Conservation (phyloP, 176 grass and related monocot genomes). For the Alloteropsis semialata region DNA sequence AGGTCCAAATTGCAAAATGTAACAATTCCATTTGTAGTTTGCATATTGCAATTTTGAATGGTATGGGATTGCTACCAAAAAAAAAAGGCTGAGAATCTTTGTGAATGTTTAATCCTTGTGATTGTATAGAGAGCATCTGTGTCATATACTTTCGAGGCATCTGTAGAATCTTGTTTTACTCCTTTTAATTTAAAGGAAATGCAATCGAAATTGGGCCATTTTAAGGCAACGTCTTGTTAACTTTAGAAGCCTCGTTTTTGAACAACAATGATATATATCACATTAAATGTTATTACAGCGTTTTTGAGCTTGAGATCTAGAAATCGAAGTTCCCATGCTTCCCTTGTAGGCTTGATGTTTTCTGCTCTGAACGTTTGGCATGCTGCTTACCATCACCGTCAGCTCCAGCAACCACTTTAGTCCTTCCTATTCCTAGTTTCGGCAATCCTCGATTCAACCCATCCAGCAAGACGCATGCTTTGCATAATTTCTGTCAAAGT, state of each 20-base stretch:
- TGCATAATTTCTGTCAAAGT: slow-evolving; percentile 75
- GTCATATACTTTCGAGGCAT: too few species aligned
- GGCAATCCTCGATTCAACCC: slow-evolving; percentile 85
- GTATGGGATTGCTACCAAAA: not conserved
- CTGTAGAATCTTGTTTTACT: too few species aligned
- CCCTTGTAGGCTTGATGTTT: slow-evolving; percentile 43
- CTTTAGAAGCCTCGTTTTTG: not conserved
- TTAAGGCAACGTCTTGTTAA: too few species aligned
- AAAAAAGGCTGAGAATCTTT: not conserved
- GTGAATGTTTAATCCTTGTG: too few species aligned
- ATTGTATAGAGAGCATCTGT: too few species aligned
- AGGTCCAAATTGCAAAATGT: not conserved
- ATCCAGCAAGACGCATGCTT: slow-evolving; percentile 80
- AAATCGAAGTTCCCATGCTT: slow-evolving; percentile 77
- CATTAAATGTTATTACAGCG: not conserved
- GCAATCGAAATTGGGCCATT: too few species aligned
- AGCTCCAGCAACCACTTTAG: slow-evolving; percentile 28
- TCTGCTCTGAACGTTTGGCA: slow-evolving; percentile 32
- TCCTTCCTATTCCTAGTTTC: slow-evolving; percentile 82
- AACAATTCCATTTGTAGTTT: not conserved
- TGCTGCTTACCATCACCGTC: slow-evolving; percentile 20
- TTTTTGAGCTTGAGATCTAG: slow-evolving; percentile 19
- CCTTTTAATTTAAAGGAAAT: too few species aligned
- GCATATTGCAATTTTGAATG: not conserved
- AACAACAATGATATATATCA: not conserved